A percentile compares a stretch with the other conserved stretches of the same genome.
These are phyloP conservation scores for Picochlorum sp. DNA, from an alignment of 139 green algal species.

Conservation along the genomic window DNA sequence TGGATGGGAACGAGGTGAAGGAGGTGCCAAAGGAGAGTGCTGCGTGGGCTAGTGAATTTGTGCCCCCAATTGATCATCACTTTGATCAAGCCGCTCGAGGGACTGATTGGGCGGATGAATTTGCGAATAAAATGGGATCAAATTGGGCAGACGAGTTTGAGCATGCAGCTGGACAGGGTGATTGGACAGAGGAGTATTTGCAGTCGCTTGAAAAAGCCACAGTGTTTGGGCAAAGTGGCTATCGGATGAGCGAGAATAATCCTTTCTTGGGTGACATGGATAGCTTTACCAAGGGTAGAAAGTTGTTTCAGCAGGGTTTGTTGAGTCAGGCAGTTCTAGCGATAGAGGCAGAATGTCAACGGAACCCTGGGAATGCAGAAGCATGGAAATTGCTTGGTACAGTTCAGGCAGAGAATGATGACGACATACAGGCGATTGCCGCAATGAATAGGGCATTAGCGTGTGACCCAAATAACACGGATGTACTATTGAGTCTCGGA, in stretches of 20 bases:
- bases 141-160: constrained; percentile 56
- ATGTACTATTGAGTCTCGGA: constrained; percentile 82
- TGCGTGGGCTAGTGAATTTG: constrained; percentile 48
- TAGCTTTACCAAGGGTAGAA: constrained; percentile 49
- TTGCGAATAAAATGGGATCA: constrained; percentile 9
- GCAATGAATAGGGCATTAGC: constrained; percentile 69
- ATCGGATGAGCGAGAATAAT: constrained; percentile 76
- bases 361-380: constrained; percentile 62
- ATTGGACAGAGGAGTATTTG: constrained; percentile 37
- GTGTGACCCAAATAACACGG: constrained; percentile 67
- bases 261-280: constrained; percentile 76
- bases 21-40: constrained; percentile 31
- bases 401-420: constrained; percentile 96
- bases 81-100: constrained; percentile 18
- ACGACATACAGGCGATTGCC: constrained; percentile 88
- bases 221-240: constrained; percentile 32
- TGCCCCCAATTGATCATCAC: constrained; percentile 20
- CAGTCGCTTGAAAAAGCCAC: constrained; percentile 2
- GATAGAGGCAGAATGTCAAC: constrained; percentile 85
- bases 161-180: neutral
- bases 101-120: constrained; percentile 25
- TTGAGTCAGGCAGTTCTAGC: constrained; percentile 88
- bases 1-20: constrained; percentile 72
- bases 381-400: constrained; percentile 92
- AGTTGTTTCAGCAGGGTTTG: constrained; percentile 76